These are phyloP conservation scores for Hypholoma sublateritium DNA, from an alignment of 768 basidiomycete species.

Conservation along the genomic window DNA sequence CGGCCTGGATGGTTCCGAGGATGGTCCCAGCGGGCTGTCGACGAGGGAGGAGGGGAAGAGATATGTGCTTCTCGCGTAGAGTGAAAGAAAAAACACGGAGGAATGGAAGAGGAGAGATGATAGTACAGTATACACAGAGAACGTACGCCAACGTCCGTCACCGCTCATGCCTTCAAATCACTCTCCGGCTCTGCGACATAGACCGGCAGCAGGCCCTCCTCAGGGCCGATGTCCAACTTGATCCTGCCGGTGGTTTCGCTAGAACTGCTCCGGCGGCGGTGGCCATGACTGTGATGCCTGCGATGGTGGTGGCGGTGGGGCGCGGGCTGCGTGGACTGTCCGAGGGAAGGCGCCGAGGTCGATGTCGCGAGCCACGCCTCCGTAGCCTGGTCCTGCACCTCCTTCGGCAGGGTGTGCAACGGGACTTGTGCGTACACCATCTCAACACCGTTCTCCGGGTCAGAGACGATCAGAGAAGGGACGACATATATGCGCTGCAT, in stretches of 20 bases:
- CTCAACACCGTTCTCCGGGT: constrained; percentile 24
- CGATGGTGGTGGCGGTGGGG: constrained; percentile 25
- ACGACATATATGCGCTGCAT: constrained; percentile 68
- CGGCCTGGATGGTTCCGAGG: too few relatives aligned
- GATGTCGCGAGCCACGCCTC: constrained; percentile 64
- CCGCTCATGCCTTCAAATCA: not conserved
- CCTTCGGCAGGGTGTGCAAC: constrained; percentile 50
- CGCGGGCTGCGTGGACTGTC: constrained; percentile 14
- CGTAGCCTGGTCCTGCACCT: constrained; percentile 53
- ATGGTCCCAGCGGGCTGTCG: too few relatives aligned
- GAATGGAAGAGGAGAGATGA: not conserved
- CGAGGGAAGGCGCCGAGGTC: constrained; percentile 20
- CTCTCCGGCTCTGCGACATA: constrained; percentile 11
- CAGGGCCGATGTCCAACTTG: constrained; percentile 41
- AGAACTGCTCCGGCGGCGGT: constrained; percentile 24
- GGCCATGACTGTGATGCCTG: constrained; percentile 31
- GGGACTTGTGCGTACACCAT: constrained; percentile 76
- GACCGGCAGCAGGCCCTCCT: constrained; percentile 43
- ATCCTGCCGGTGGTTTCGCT: constrained; percentile 37
- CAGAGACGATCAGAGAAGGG: constrained; percentile 29
- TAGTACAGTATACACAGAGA: not conserved
- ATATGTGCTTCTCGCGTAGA: too few relatives aligned
- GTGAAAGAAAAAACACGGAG: too few relatives aligned
- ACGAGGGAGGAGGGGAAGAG: too few relatives aligned
- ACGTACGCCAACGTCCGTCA: not conserved